Conservation (phyloP, 345 rosid genomes). For the Isatis tinctoria region DNA sequence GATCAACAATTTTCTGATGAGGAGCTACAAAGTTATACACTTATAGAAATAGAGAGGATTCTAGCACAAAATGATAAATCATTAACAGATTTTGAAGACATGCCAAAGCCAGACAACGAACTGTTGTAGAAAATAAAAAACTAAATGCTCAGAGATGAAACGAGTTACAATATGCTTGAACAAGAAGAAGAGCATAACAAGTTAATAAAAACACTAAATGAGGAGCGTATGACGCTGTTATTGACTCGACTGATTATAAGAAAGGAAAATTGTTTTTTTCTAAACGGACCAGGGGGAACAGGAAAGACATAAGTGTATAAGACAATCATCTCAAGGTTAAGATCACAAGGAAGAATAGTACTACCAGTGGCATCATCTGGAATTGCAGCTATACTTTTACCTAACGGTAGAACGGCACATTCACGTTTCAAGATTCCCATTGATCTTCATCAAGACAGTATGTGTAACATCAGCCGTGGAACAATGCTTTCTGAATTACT, state of each 20-base stretch:
- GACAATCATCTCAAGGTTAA: background rate
- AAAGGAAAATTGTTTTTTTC: background rate
- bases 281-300: background rate
- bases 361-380: background rate
- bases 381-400: background rate
- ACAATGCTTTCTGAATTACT: background rate
- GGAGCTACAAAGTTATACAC: background rate
- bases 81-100: background rate
- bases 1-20: background rate
- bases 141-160: background rate
- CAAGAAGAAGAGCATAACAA: background rate
- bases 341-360: background rate
- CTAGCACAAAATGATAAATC: background rate
- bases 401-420: background rate
- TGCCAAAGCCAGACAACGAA: background rate
- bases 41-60: background rate
- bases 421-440: constrained; percentile 3
- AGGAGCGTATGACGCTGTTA: too few species aligned
- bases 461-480: background rate
- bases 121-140: background rate
- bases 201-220: too few species aligned
- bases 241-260: background rate
- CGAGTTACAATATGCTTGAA: background rate
- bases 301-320: background rate
- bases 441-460: background rate